Evolutionary conservation across 169 alveolate genomes (phyloP).

Genomic region (Plasmodium billcollinsi): DNA sequence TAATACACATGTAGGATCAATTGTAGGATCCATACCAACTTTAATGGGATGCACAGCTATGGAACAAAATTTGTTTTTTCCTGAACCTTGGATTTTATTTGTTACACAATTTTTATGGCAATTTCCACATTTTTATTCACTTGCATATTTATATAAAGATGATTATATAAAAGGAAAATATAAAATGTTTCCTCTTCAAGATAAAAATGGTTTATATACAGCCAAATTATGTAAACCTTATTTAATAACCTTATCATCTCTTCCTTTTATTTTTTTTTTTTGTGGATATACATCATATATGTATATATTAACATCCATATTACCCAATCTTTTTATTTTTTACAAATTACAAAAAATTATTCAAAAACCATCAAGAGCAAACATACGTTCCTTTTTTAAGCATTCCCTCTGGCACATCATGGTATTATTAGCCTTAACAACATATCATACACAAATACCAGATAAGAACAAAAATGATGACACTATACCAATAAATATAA

Average conservation of each 20-base stretch:
- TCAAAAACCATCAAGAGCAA: constrained; percentile 13
- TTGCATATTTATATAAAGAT: constrained; percentile 86
- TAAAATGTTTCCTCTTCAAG: constrained; percentile 84
- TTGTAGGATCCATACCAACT: constrained; percentile 88
- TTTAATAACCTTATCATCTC: constrained; percentile 70
- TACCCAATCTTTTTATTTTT: constrained; percentile 77
- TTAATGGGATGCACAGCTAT: constrained; percentile 86
- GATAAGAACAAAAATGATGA: neutral
- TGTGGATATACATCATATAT: constrained; percentile 79
- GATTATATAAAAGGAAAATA: constrained; percentile 84
- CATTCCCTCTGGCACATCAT: constrained; percentile 83
- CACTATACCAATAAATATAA: neutral
- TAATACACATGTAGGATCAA: constrained; percentile 87
- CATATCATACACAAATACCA: constrained; percentile 80
- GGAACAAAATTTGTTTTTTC: constrained; percentile 73
- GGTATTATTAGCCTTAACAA: constrained; percentile 77
- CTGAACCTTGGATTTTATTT: constrained; percentile 85
- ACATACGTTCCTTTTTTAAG: constrained; percentile 41
- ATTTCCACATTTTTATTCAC: constrained; percentile 86
- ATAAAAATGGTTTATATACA: constrained; percentile 83
- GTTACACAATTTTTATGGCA: constrained; percentile 86
- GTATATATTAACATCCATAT: constrained; percentile 77
- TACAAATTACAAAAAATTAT: constrained; percentile 40
- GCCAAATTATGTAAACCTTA: constrained; percentile 82
- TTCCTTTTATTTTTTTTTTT: constrained; percentile 81